These are phyloP conservation scores for Alternaria brassicicola DNA, from an alignment of 2,329 filamentous ascomycete genomes.

Conservation along the genomic window DNA sequence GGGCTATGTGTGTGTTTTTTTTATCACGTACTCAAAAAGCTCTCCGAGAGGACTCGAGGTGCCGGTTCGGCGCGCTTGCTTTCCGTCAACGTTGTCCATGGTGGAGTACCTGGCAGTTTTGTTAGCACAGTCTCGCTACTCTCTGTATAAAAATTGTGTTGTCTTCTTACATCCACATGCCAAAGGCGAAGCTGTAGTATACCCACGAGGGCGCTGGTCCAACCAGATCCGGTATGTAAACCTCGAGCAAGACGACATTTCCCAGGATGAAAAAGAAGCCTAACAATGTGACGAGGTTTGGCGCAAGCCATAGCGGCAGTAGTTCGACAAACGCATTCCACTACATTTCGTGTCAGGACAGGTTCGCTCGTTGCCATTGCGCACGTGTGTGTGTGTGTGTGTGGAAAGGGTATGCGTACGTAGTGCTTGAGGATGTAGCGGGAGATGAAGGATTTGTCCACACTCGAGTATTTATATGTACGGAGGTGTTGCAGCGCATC, in stretches of 20 bases:
- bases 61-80: conserved; percentile 92
- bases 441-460: conserved; percentile 94
- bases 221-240: conserved; percentile 87
- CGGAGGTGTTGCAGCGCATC: conserved; percentile 90
- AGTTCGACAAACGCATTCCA: conserved; percentile 97
- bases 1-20: conserved; percentile 18
- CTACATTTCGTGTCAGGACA: conserved; percentile 57
- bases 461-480: conserved; percentile 95
- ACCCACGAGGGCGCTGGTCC: conserved; percentile 90
- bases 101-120: conserved; percentile 71
- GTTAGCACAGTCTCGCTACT: conserved; percentile 17
- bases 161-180: conserved; percentile 80
- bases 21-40: conserved; percentile 76
- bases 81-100: conserved; percentile 98
- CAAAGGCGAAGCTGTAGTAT: conserved; percentile 94
- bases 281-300: conserved; percentile 95
- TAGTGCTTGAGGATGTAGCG: conserved; percentile 94
- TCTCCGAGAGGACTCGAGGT: conserved; percentile 95
- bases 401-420: conserved; percentile 62
- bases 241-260: conserved; percentile 76
- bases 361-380: conserved; percentile 13
- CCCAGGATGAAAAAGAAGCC: conserved; percentile 93
- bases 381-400: neutral
- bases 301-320: conserved; percentile 92
- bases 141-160: neutral